These are phyloP conservation scores for Leccinum boreale DNA, from an alignment of 768 basidiomycete genomes.

Conservation along the genomic window DNA sequence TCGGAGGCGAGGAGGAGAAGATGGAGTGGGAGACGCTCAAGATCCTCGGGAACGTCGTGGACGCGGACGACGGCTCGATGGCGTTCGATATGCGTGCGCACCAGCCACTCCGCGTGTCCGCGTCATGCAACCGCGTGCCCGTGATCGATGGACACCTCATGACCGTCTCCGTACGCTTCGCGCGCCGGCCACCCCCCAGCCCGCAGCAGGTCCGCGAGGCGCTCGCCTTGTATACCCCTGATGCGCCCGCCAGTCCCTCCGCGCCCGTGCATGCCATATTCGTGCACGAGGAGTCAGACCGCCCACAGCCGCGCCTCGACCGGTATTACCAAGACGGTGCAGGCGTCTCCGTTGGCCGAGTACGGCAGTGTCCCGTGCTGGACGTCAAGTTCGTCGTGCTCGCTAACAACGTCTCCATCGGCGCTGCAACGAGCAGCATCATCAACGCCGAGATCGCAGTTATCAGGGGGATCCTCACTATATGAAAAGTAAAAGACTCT, in stretches of 20 bases:
- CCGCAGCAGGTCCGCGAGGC: slow-evolving; percentile 87
- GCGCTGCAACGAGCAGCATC: slow-evolving; percentile 94
- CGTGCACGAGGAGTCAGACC: slow-evolving; percentile 89
- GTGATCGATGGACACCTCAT: slow-evolving; percentile 95
- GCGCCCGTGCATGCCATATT: slow-evolving; percentile 82
- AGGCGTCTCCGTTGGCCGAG: slow-evolving; percentile 85
- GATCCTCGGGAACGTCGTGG: slow-evolving; percentile 82
- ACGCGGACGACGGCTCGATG: slow-evolving; percentile 50
- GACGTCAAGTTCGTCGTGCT: slow-evolving; percentile 96
- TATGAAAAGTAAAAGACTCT: neutral
- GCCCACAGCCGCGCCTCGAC: slow-evolving; percentile 94
- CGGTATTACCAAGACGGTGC: slow-evolving; percentile 88
- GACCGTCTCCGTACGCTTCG: slow-evolving; percentile 84
- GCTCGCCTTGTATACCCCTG: slow-evolving; percentile 67
- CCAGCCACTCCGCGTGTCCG: slow-evolving; percentile 86
- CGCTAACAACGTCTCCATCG: slow-evolving; percentile 91
- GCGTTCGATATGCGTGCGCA: slow-evolving; percentile 81
- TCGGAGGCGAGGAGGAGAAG: slow-evolving; percentile 93
- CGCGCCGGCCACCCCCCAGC: slow-evolving; percentile 73
- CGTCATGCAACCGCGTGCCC: slow-evolving; percentile 91
- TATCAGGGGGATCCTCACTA: slow-evolving; percentile 55
- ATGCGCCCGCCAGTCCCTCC: slow-evolving; percentile 77
- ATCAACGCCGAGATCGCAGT: slow-evolving; percentile 98
- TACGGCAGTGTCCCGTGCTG: slow-evolving; percentile 86
- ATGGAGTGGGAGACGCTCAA: slow-evolving; percentile 99